These are phyloP conservation scores for Fusarium sp. DNA, from an alignment of 2,329 filamentous ascomycete species.

Conservation along the genomic window DNA sequence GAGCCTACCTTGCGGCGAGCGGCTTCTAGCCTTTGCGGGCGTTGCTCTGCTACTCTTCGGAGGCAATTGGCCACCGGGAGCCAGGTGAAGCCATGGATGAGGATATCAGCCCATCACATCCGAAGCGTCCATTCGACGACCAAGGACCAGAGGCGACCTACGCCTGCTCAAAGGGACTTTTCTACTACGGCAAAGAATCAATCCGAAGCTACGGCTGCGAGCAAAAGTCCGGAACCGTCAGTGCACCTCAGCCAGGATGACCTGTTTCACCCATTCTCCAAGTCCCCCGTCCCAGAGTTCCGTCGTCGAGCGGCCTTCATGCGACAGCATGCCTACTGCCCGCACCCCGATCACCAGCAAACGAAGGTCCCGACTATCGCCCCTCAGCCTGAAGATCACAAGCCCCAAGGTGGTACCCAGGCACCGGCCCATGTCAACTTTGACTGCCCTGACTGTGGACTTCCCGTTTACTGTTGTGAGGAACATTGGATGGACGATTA, in stretches of 20 bases:
- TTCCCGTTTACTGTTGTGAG: constrained; percentile 93
- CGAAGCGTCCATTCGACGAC: constrained; percentile 47
- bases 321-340: constrained; percentile 92
- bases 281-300: constrained; percentile 90
- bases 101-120: constrained; percentile 46
- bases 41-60: constrained; percentile 53
- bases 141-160: constrained; percentile 40
- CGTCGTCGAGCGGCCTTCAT: constrained; percentile 90
- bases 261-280: constrained; percentile 92
- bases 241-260: constrained; percentile 75
- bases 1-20: constrained; percentile 57
- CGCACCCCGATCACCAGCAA: constrained; percentile 87
- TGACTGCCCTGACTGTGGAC: constrained; percentile 95
- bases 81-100: constrained; percentile 43
- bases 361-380: constrained; percentile 76
- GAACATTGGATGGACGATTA: constrained; percentile 98
- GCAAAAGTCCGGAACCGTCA: constrained; percentile 39
- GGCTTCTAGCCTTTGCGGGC: constrained; percentile 55
- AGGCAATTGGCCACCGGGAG: constrained; percentile 45
- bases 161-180: constrained; percentile 44
- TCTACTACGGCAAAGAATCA: constrained; percentile 45
- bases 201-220: constrained; percentile 46
- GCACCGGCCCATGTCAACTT: constrained; percentile 88
- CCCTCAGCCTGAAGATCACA: constrained; percentile 72
- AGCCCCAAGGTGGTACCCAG: constrained; percentile 65